Percentiles rank a stretch among this genome's conserved stretches.
Conservation (phyloP, 352 stramenopile genomes). For the Phytophthora agathidicida region DNA sequence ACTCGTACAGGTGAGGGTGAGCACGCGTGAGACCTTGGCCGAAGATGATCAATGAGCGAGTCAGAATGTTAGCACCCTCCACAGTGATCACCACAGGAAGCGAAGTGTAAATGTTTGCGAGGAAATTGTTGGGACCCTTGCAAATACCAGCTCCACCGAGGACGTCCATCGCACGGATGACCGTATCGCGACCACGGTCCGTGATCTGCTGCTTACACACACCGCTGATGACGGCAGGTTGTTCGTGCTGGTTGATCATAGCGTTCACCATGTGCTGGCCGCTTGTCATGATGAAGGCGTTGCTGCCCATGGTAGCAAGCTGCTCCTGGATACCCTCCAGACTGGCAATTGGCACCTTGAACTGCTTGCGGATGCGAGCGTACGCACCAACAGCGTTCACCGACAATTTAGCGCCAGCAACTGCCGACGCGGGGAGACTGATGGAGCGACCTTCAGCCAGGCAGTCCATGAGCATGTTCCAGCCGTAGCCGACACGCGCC, state of each 20-base stretch:
- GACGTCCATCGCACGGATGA: slow-evolving; percentile 98
- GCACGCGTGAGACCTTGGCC: slow-evolving; percentile 97
- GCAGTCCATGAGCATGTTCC: slow-evolving; percentile 99
- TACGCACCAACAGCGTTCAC: slow-evolving; percentile 96
- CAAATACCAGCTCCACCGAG: slow-evolving; percentile 97
- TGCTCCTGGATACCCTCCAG: slow-evolving; percentile 98
- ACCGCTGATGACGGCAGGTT: slow-evolving; percentile 97
- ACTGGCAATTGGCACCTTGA: slow-evolving; percentile 98
- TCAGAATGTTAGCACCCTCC: slow-evolving; percentile 98
- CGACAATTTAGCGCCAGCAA: slow-evolving; percentile 91
- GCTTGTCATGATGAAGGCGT: slow-evolving; percentile 95
- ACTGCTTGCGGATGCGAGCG: slow-evolving; percentile 97
- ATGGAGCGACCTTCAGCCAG: slow-evolving; percentile 97
- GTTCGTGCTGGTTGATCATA: slow-evolving; percentile 99
- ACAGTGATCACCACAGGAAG: slow-evolving; percentile 98
- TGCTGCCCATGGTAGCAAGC: slow-evolving; percentile 92
- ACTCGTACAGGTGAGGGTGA: slow-evolving; percentile 97
- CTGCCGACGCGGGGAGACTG: slow-evolving; percentile 94
- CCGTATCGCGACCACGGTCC: slow-evolving; percentile 93
- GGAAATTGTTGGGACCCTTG: slow-evolving; percentile 96
- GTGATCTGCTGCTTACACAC: slow-evolving; percentile 99
- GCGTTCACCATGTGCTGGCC: slow-evolving; percentile 98
- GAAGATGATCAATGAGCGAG: slow-evolving; percentile 97
- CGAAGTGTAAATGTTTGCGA: slow-evolving; percentile 96
- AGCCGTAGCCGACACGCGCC: slow-evolving; percentile 96